Conservation (phyloP, 345 rosid species). For the Syzygium grande region DNA sequence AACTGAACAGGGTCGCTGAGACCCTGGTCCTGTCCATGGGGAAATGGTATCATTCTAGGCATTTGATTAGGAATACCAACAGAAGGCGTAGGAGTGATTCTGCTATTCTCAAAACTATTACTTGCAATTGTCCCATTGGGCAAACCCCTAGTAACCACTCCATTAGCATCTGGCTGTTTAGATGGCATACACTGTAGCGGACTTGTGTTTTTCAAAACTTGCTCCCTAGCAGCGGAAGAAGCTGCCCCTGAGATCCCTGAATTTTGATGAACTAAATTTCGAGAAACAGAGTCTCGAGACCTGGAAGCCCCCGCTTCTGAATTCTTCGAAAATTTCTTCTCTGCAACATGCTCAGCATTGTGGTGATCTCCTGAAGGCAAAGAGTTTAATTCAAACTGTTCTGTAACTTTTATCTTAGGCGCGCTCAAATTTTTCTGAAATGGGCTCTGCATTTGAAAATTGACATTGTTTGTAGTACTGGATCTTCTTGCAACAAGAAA, state of each 20-base stretch:
- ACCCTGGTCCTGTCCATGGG: constrained; percentile 36
- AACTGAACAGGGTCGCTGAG: constrained; percentile 59
- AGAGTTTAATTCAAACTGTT: constrained; percentile 51
- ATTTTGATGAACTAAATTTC: neutral
- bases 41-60: constrained; percentile 24
- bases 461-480: neutral
- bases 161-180: constrained; percentile 32
- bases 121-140: constrained; percentile 36
- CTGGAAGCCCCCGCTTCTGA: constrained; percentile 17
- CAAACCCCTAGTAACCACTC: constrained; percentile 29
- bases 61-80: constrained; percentile 29
- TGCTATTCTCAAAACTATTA: constrained; percentile 20
- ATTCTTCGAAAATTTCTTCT: constrained; percentile 31
- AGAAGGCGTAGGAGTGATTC: constrained; percentile 25
- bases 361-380: constrained; percentile 48
- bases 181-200: constrained; percentile 25
- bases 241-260: constrained; percentile 2
- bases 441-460: neutral
- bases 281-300: neutral
- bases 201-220: constrained; percentile 25
- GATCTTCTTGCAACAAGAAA: neutral
- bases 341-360: constrained; percentile 23
- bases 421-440: neutral
- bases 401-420: neutral
- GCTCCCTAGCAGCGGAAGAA: constrained; percentile 24